These are phyloP conservation scores for Helianthus annuus DNA, from an alignment of 129 eudicot genomes.

Conservation along the genomic window HanXRQr2.0-SUNRISE NC_035440.2:94364711-94365210, in stretches of 20 bases:
- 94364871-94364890: conserved; percentile 5
- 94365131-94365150: too few relatives aligned
- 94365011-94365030: background rate
- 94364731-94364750: background rate
- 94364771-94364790: background rate
- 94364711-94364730: background rate
- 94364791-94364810: background rate
- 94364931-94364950: background rate
- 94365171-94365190: background rate
- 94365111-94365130: background rate
- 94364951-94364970: background rate
- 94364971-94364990: background rate
- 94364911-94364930: background rate
- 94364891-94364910: background rate
- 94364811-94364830: conserved; percentile 10
- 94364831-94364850: background rate
- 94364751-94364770: background rate
- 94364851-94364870: rapidly evolving
- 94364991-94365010: conserved; percentile 3
- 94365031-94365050: background rate
- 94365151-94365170: background rate
- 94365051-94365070: background rate
- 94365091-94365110: background rate
- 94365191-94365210: too few relatives aligned
- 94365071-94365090: background rate